These are phyloP conservation scores for Macaranga tanarius DNA, from an alignment of 441 rosid genomes.

Conservation along the genomic window DNA sequence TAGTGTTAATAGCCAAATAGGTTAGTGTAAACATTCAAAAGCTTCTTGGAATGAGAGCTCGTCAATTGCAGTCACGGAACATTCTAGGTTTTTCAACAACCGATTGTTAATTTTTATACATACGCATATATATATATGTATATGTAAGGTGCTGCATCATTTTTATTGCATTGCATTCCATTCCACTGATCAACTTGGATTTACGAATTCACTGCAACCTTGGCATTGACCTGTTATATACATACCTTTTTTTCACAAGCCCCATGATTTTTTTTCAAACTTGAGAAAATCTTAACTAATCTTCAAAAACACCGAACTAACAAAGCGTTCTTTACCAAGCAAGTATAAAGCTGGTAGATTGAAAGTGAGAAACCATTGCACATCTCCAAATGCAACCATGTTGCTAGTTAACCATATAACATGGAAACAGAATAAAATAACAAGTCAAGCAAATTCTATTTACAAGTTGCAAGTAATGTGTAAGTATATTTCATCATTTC, in stretches of 20 bases:
- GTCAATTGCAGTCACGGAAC: neutral
- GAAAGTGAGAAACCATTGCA: too few species aligned
- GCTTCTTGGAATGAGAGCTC: neutral
- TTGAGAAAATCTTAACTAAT: too few species aligned
- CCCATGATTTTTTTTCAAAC: too few species aligned
- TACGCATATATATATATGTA: neutral
- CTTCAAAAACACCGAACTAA: too few species aligned
- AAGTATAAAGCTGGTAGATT: too few species aligned
- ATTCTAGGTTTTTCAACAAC: neutral
- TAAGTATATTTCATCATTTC: too few species aligned
- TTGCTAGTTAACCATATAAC: conserved; percentile 9
- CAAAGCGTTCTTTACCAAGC: too few species aligned
- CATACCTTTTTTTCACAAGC: too few species aligned
- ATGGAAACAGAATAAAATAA: neutral
- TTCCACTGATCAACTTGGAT: neutral
- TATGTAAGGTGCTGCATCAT: neutral
- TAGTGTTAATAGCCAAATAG: conserved; percentile 17
- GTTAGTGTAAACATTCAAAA: neutral
- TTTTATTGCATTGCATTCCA: neutral
- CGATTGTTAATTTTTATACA: neutral
- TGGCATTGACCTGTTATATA: too few species aligned
- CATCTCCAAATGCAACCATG: neutral
- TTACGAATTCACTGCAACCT: neutral
- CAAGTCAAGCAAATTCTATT: neutral
- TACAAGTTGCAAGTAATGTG: neutral